Evolutionary conservation across 164 flowering plant species (phyloP).

Genomic region (Tetrastigma voinierianum): DNA sequence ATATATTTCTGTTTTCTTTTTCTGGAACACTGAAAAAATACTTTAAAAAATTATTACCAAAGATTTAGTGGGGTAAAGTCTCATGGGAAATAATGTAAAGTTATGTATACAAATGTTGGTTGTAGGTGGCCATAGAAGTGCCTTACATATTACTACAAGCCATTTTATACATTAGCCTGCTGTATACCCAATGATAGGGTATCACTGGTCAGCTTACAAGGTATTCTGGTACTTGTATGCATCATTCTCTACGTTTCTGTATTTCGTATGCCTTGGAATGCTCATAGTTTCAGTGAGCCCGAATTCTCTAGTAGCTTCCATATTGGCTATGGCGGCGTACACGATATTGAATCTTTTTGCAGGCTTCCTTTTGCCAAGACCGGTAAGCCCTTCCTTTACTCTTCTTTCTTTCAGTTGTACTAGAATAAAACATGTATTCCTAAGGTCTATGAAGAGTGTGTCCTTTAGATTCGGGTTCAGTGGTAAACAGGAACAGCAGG

Average conservation of each 20-base stretch:
- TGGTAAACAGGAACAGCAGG: no score
- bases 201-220: constrained; percentile 31
- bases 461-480: no score
- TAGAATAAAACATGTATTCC: no score
- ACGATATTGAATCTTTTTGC: constrained; percentile 45
- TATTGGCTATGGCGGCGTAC: constrained; percentile 31
- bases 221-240: constrained; percentile 37
- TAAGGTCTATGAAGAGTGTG: no score
- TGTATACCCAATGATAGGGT: constrained; percentile 41
- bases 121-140: constrained; percentile 39
- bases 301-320: constrained; percentile 34
- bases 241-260: constrained; percentile 34
- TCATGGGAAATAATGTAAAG: not conserved
- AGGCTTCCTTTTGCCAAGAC: constrained; percentile 50
- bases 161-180: constrained; percentile 25
- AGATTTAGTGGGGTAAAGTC: no score
- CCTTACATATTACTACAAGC: constrained; percentile 37
- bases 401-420: not conserved
- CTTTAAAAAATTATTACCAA: no score
- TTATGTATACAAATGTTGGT: no score
- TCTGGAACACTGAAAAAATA: no score
- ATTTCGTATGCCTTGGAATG: constrained; percentile 42
- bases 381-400: constrained; percentile 27
- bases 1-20: no score
- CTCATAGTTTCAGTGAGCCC: constrained; percentile 33